Percentiles rank a stretch among this genome's conserved stretches.
phyloP scores from a whole-genome alignment of 345 rosid species.

The Eucalyptus tenuipes region DNA sequence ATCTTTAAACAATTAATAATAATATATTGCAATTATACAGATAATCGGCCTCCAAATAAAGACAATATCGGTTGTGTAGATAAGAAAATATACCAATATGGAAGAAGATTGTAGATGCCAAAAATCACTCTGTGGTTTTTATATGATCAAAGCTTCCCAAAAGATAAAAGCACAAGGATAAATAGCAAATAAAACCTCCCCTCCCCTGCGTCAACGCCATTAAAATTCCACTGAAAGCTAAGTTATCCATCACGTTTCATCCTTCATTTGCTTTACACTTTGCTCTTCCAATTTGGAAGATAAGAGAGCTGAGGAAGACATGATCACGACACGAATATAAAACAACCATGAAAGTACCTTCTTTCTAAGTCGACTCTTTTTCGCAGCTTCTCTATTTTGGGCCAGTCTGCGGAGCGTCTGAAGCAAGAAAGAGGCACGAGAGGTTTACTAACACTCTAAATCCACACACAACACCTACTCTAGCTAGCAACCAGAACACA shows the following conservation, averaged over 20 bases:
- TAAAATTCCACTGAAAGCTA: not conserved
- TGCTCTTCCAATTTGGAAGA: not conserved
- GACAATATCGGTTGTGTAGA: not conserved
- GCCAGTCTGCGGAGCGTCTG: constrained; percentile 79
- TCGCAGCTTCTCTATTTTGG: constrained; percentile 96
- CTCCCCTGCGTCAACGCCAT: not conserved
- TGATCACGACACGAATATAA: not conserved
- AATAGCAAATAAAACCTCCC: not conserved
- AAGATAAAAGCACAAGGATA: not conserved
- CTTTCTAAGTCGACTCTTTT: constrained; percentile 84
- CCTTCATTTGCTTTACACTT: not conserved
- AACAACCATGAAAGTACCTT: constrained; percentile 30
- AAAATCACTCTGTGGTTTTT: not conserved
- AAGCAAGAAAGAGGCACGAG: not conserved
- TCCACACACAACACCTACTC: not conserved
- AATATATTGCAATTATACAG: not conserved
- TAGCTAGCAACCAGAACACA: not conserved
- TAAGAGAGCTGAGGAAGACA: not conserved
- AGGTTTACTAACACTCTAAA: not conserved
- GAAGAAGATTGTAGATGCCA: not conserved
- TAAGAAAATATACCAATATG: not conserved
- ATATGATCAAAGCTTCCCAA: not conserved
- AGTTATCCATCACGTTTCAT: not conserved
- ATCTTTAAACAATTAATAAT: not conserved
- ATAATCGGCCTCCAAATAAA: not conserved